Conservation (phyloP, 2,329 filamentous ascomycete species). For the Magnaporthiopsis rhizophila region DNA sequence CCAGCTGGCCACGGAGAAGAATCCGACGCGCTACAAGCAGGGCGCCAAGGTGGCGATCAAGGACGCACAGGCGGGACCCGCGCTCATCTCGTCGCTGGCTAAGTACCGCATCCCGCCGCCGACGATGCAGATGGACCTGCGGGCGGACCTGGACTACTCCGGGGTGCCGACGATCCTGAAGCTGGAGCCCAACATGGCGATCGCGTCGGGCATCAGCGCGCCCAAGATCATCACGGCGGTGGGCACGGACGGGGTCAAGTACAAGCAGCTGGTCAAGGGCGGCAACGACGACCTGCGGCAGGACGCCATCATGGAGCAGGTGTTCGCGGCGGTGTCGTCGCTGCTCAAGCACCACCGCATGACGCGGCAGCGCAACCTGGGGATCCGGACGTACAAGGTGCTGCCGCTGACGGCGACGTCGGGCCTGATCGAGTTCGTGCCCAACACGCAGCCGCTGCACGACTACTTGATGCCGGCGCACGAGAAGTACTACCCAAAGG, state of each 20-base stretch:
- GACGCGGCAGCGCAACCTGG: slow-evolving; percentile 80
- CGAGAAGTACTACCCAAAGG: slow-evolving; percentile 74
- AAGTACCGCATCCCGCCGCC: slow-evolving; percentile 73
- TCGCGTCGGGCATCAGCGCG: slow-evolving; percentile 83
- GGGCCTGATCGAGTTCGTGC: slow-evolving; percentile 95
- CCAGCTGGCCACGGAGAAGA: slow-evolving; percentile 55
- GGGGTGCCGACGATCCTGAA: slow-evolving; percentile 64
- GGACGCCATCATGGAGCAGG: slow-evolving; percentile 98
- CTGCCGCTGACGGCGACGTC: slow-evolving; percentile 76
- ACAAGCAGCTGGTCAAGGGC: slow-evolving; percentile 90
- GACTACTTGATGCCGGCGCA: slow-evolving; percentile 91
- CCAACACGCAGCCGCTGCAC: slow-evolving; percentile 84
- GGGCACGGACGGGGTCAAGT: slow-evolving; percentile 67
- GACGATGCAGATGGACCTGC: slow-evolving; percentile 75
- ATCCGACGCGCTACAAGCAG: slow-evolving; percentile 58
- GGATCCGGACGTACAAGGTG: slow-evolving; percentile 95
- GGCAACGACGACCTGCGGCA: slow-evolving; percentile 94
- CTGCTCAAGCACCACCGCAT: slow-evolving; percentile 78
- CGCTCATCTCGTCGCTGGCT: slow-evolving; percentile 54
- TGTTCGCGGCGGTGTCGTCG: slow-evolving; percentile 91
- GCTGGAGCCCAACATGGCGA: slow-evolving; percentile 68
- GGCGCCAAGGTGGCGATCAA: slow-evolving; percentile 50
- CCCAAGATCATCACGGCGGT: slow-evolving; percentile 87
- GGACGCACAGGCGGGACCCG: slow-evolving; percentile 54
- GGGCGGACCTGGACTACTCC: slow-evolving; percentile 66